Percentiles rank a stretch among this genome's conserved stretches.
Evolutionary conservation across 2,329 filamentous ascomycete species (phyloP).

Genomic region (Piedraia hortae): DNA sequence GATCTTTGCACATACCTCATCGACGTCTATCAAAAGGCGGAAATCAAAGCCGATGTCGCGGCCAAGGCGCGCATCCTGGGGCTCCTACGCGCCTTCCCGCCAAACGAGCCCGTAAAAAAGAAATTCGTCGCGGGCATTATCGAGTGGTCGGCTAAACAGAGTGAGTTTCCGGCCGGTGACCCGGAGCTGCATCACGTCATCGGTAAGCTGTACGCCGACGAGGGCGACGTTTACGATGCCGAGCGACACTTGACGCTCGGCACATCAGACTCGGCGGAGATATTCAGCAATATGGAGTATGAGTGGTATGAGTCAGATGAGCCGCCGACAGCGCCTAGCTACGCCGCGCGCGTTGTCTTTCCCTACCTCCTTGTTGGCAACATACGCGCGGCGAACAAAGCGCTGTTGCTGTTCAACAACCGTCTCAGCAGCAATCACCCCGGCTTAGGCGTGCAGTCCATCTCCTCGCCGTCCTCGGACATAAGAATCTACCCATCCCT

Average conservation of each 20-base stretch:
- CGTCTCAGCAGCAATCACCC: constrained; percentile 31
- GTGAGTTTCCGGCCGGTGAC: constrained; percentile 73
- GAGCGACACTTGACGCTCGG: constrained; percentile 74
- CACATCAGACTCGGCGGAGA: constrained; percentile 61
- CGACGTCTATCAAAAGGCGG: constrained; percentile 73
- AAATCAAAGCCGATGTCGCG: constrained; percentile 45
- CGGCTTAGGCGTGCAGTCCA: constrained; percentile 48
- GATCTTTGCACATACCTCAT: constrained; percentile 69
- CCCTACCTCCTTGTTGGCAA: constrained; percentile 83
- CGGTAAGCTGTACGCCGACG: constrained; percentile 69
- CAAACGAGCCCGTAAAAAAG: constrained; percentile 72
- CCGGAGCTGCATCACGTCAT: constrained; percentile 83
- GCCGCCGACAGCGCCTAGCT: constrained; percentile 62
- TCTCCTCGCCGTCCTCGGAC: constrained; percentile 46
- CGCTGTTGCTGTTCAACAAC: constrained; percentile 48
- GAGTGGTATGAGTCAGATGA: constrained; percentile 80
- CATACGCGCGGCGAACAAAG: constrained; percentile 62
- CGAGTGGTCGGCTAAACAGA: constrained; percentile 64
- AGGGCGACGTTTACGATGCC: constrained; percentile 77
- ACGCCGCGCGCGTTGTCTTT: constrained; percentile 62
- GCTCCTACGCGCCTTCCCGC: constrained; percentile 52
- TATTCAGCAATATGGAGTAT: constrained; percentile 64
- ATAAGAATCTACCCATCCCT: constrained; percentile 60
- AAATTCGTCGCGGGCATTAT: constrained; percentile 73
- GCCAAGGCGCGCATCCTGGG: constrained; percentile 50